Evolutionary conservation across 208 protist species (phyloP), one percentile per base, ranked within the genome.

Genomic region (Angomonas deanei): DNA sequence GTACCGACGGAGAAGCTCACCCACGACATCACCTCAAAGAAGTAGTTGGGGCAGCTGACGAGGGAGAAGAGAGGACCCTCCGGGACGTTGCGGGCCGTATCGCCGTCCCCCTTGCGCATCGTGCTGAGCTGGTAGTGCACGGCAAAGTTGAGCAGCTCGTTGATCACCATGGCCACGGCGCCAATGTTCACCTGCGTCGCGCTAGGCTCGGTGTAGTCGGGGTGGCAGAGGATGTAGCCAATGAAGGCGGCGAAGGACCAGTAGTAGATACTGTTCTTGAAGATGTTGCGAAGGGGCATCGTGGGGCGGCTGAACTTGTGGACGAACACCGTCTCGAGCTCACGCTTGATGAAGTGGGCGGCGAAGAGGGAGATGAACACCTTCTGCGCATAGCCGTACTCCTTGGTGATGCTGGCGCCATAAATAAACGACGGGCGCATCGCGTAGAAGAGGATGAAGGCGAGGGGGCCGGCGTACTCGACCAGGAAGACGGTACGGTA

Each of bases 231-330:
- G 38, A 92, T 86, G 82, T 97, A 97, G 53, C 86, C 84, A 66
- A 97, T 91, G 62, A 92, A 81, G 38, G 80, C 77, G 30, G 86
- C 96, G 75, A 96, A 96, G 66, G 78, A 82, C 92, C 93, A 98
- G 82, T 98, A 98, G 78, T 98, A 98, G 50, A 79, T 66, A 66
- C 75, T 94, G 83, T 98, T 98, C 78, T 97, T 98, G 71, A 98
- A 85, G 50, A 98, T 80, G 77, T 98, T 97, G 56, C 82, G 74
- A 31, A 97, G 52, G 46, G 97, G 97, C 95, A 98, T 98, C 50
- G 96, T 97, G 13, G 78, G 78, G 68, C 86, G 85, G 39, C 76
- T 87, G 79, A 98, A 98, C 61, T 92, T 93, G 86, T 98, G 97
- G 32, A 98, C 89, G 60, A 98, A 98, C 32, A 96, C 42, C 4